These are phyloP conservation scores for Metschnikowia amazonensis DNA, from an alignment of 805 yeast species.

Conservation along the genomic window DNA sequence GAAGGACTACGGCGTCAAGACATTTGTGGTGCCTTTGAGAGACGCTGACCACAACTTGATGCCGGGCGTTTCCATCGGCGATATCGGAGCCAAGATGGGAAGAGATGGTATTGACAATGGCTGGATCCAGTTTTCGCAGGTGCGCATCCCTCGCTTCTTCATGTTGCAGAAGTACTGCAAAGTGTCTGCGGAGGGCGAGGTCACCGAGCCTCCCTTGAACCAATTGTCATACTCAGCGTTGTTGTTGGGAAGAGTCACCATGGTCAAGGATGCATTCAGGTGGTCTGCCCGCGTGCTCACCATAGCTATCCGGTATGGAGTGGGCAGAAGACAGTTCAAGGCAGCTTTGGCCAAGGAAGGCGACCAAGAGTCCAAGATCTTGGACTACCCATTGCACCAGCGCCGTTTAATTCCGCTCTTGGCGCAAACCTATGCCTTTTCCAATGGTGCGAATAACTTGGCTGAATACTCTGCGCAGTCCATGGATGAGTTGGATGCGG, in stretches of 20 bases:
- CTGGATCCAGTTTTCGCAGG: conserved; percentile 88
- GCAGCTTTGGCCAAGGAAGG: conserved; percentile 35
- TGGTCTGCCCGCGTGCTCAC: conserved; percentile 76
- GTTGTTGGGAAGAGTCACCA: conserved; percentile 82
- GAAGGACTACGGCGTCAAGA: conserved; percentile 87
- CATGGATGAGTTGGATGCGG: conserved; percentile 51
- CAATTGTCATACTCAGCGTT: conserved; percentile 87
- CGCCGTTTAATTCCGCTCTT: conserved; percentile 81
- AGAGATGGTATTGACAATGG: conserved; percentile 95
- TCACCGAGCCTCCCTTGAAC: conserved; percentile 76
- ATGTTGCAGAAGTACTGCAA: conserved; percentile 79
- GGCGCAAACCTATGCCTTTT: conserved; percentile 73
- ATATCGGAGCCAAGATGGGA: conserved; percentile 94
- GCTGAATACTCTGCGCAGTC: conserved; percentile 48
- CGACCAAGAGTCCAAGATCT: conserved; percentile 61
- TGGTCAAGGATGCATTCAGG: conserved; percentile 84
- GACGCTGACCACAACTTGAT: conserved; percentile 66
- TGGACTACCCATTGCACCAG: conserved; percentile 88
- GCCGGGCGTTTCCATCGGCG: conserved; percentile 85
- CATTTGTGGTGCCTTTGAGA: conserved; percentile 87
- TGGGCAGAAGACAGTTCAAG: conserved; percentile 81
- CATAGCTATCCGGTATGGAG: conserved; percentile 84
- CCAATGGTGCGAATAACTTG: conserved; percentile 65
- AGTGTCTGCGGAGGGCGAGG: conserved; percentile 66
- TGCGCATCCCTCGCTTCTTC: conserved; percentile 75